Evolutionary conservation across 805 yeast genomes (phyloP).

Genomic region (Starmerella davenportii): DNA sequence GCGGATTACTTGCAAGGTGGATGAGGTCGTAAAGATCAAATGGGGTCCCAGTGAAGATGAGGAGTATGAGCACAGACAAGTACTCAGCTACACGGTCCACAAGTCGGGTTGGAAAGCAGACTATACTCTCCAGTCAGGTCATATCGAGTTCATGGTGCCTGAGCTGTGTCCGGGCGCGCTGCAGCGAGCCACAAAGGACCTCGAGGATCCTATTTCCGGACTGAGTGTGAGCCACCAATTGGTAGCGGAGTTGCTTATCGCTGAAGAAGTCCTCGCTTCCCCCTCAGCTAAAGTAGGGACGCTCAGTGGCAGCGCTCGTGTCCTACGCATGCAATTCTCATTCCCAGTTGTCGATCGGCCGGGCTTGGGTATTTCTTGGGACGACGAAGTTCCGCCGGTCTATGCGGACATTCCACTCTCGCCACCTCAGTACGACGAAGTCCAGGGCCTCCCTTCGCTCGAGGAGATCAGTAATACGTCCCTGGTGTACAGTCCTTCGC

Average conservation of each 20-base stretch:
- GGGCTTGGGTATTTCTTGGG: slow-evolving; percentile 96
- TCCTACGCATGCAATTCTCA: slow-evolving; percentile 84
- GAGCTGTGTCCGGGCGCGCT: slow-evolving; percentile 20
- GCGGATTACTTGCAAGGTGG: slow-evolving; percentile 72
- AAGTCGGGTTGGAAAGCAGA: slow-evolving; percentile 94
- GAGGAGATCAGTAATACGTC: slow-evolving; percentile 16
- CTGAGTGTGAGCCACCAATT: slow-evolving; percentile 57
- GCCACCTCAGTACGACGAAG: slow-evolving; percentile 60
- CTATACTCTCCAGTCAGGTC: slow-evolving; percentile 49
- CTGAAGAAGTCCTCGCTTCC: slow-evolving; percentile 44
- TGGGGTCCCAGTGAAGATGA: slow-evolving; percentile 9
- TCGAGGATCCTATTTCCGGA: slow-evolving; percentile 67
- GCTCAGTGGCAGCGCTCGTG: slow-evolving; percentile 82
- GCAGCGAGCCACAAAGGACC: slow-evolving; percentile 23
- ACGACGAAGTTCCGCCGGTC: slow-evolving; percentile 96
- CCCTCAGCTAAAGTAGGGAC: slow-evolving; percentile 21
- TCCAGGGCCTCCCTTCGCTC: slow-evolving; percentile 17
- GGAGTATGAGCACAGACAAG: slow-evolving; percentile 45
- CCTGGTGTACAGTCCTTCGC: slow-evolving; percentile 15
- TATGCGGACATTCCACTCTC: slow-evolving; percentile 72
- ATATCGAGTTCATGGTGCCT: slow-evolving; percentile 39
- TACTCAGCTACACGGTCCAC: slow-evolving; percentile 61
- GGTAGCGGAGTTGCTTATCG: slow-evolving; percentile 78
- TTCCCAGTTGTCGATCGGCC: slow-evolving; percentile 71
- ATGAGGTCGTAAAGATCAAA: slow-evolving; percentile 37